A percentile compares a stretch with the other conserved stretches of the same genome.
These are phyloP conservation scores for Trametes punicea DNA, from an alignment of 768 basidiomycete genomes.

Conservation along the genomic window DNA sequence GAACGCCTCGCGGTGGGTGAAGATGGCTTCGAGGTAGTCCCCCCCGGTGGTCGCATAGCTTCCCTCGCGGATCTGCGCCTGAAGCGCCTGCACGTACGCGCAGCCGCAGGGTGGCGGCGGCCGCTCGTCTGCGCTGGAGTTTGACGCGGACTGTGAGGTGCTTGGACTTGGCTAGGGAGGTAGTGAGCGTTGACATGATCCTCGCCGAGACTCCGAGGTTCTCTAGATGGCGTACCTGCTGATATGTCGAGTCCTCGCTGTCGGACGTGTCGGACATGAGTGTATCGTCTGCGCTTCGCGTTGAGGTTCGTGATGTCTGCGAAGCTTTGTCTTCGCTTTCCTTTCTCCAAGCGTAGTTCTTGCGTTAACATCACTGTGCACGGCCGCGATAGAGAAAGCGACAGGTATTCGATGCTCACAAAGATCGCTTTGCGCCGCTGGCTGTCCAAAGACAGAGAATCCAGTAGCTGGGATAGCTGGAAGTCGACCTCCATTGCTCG, in stretches of 20 bases:
- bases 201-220: background rate
- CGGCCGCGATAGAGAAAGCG: background rate
- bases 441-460: slow-evolving; percentile 22
- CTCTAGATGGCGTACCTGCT: slow-evolving; percentile 21
- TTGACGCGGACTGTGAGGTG: slow-evolving; percentile 17
- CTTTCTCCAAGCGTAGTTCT: slow-evolving; percentile 22
- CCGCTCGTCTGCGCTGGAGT: slow-evolving; percentile 14
- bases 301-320: slow-evolving; percentile 6
- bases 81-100: slow-evolving; percentile 31
- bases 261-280: slow-evolving; percentile 28
- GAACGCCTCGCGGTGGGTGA: slow-evolving; percentile 71
- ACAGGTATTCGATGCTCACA: slow-evolving; percentile 20
- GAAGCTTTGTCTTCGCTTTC: slow-evolving; percentile 21
- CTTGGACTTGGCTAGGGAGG: slow-evolving; percentile 10
- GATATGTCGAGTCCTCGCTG: slow-evolving; percentile 27
- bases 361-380: slow-evolving; percentile 1
- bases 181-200: background rate
- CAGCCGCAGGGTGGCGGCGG: slow-evolving; percentile 27
- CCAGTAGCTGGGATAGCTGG: slow-evolving; percentile 25
- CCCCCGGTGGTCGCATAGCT: slow-evolving; percentile 57
- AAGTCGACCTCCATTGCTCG: slow-evolving; percentile 25
- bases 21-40: slow-evolving; percentile 74
- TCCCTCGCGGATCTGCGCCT: slow-evolving; percentile 26
- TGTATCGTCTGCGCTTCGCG: slow-evolving; percentile 18
- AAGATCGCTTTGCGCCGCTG: slow-evolving; percentile 16